Evolutionary conservation across 352 stramenopile species (phyloP).

Genomic region (Globisporangium acanthophoron): DNA sequence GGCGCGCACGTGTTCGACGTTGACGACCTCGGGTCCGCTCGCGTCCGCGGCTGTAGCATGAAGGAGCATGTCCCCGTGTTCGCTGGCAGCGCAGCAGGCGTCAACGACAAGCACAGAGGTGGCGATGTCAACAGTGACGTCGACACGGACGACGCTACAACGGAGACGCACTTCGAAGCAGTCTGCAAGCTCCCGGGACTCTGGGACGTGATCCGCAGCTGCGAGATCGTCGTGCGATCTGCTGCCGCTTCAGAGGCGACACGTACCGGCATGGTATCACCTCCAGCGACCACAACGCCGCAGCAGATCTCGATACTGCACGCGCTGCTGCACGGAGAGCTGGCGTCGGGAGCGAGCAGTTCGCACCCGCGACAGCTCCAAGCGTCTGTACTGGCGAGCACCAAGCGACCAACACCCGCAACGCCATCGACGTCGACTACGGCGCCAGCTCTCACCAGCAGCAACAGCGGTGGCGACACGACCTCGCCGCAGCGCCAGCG

Average conservation of each 20-base stretch:
- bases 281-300: not conserved
- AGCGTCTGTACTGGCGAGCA: not conserved
- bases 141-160: not conserved
- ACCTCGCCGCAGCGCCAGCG: conserved; percentile 17
- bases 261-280: not conserved
- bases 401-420: conserved; percentile 1
- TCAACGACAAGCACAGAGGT: not conserved
- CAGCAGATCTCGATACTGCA: conserved; percentile 1
- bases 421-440: not conserved
- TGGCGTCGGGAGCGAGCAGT: not conserved
- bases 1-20: conserved; percentile 35
- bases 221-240: conserved; percentile 1
- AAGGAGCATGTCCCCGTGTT: conserved; percentile 27
- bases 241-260: not conserved
- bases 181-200: conserved; percentile 25
- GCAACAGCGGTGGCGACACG: not conserved
- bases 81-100: conserved; percentile 3
- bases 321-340: conserved; percentile 6
- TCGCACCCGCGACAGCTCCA: not conserved
- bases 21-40: conserved; percentile 21
- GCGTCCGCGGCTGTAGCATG: conserved; percentile 29
- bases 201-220: conserved; percentile 31
- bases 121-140: not conserved
- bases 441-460: not conserved
- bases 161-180: conserved; percentile 14